Conservation (phyloP, 1,139 yeast species). For the Kodamaea arcana region DNA sequence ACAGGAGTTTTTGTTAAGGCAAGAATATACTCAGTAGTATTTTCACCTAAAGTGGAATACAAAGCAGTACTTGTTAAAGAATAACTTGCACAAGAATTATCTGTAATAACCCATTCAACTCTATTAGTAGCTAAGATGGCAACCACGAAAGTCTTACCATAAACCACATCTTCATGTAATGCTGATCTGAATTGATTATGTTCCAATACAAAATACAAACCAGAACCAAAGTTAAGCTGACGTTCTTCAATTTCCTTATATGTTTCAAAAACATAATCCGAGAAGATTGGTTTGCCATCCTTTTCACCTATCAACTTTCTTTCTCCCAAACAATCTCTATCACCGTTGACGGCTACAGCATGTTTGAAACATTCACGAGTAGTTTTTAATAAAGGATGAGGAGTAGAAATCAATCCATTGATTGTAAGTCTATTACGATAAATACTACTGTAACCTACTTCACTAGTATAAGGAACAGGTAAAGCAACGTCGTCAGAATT, state of each 20-base stretch:
- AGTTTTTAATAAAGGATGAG: constrained; percentile 52
- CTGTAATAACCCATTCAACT: constrained; percentile 59
- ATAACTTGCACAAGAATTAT: constrained; percentile 52
- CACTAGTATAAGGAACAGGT: constrained; percentile 44
- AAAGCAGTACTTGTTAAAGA: constrained; percentile 55
- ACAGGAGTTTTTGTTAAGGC: constrained; percentile 55
- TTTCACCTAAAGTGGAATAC: constrained; percentile 62
- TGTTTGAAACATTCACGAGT: constrained; percentile 46
- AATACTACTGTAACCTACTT: constrained; percentile 49
- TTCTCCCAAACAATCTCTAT: constrained; percentile 48
- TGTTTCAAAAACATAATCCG: constrained; percentile 45
- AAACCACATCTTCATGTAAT: constrained; percentile 24
- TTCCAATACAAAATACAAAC: constrained; percentile 51
- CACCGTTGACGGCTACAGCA: constrained; percentile 31
- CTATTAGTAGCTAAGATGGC: constrained; percentile 54
- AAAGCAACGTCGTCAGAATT: constrained; percentile 13
- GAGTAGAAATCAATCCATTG: constrained; percentile 34
- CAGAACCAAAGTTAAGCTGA: constrained; percentile 57
- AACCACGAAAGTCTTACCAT: constrained; percentile 40
- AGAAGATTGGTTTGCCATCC: constrained; percentile 21
- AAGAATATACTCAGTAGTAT: constrained; percentile 55
- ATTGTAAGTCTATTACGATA: constrained; percentile 45
- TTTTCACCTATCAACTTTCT: constrained; percentile 34
- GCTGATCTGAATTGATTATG: constrained; percentile 37
- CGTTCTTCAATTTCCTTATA: constrained; percentile 40